Base-by-base conservation (phyloP, 2,329 filamentous ascomycete genomes). In the Aureobasidium zeae region DNA sequence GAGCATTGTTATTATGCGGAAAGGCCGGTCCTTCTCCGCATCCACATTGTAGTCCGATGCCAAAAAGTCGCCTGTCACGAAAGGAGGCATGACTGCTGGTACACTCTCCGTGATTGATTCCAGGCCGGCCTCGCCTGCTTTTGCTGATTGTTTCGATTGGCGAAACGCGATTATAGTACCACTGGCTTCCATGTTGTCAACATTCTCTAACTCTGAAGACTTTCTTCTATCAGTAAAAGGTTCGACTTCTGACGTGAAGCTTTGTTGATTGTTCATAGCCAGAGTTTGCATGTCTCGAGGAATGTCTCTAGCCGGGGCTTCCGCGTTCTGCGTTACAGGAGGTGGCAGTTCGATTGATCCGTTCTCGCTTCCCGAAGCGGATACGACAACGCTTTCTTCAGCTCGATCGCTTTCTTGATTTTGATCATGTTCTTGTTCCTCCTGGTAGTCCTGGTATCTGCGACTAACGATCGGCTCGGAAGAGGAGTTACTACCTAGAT, bases 1-100 rank as follows among this genome's bases (percentile, higher is more conserved):
- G 32, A 71, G 58, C 52, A 69, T 61, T 13, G 59, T 61, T 39
- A 67, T 57, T 2, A 68, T 53, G n/a, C 62, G 55, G 49, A 64
- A 69, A 1, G 65, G 57, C 21, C 53, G 56, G 17, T 49, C 52
- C 36, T 54, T 49, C 42, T 62, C 61, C 15, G 55, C 56, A 41
- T 64, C 57, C 20, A 61, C 38, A 16, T 56, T 54, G 49, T 59
- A 53, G n/a, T 49, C 34, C 30, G 46, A 42, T 34, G 57, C 55
- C 41, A 62, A 53, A 42, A 57, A 66, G 44, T 65, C 63, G 26
- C 58, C 57, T 30, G 64, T 45, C 12, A 56, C 37, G n/a, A 64
- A 48, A 4, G 56, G 53, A 6, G 45, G 25, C 20, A 47, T 13
- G 6, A 28, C 19, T 4, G 37, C 31, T 11, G 45, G 38, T 17